Base-by-base conservation (phyloP, 1,139 yeast genomes). In the Kodamaea fungicola region DNA sequence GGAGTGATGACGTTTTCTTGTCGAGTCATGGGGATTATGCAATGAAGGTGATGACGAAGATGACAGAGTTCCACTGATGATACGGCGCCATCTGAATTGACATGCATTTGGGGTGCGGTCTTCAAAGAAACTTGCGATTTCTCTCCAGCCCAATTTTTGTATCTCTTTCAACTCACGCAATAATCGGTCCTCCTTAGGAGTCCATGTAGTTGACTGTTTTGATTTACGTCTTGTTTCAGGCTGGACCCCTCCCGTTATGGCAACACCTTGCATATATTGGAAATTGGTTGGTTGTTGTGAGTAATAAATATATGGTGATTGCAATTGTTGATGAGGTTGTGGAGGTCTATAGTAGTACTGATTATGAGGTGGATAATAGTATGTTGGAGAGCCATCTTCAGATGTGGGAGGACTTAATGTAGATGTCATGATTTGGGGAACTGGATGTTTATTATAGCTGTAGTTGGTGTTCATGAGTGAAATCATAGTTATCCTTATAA, bases 61-160 rank as follows among this genome's bases (percentile, higher is more conserved):
- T 1, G 44, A 40, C 32, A 50, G 47, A 9, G 55, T 54, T 8
- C 65, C 64, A 40, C 62, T 55, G 9, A 67, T 64, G 27, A 69
- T 59, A 38, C 75, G 54, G 46, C 75, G 61, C 75, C 75, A 69
- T 42, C 75, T 58, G 45, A 69, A 69, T 50, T 69, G 74, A 42
- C 75, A 69, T 6, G 74, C 74, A 49, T 68, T 68, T 16, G 74
- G 74, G 4, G 74, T 69, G 40, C 75, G 52, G 48, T 67, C 72
- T 39, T 59, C 57, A 49, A 68, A 69, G 38, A 64, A 69, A 5
- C 67, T 54, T 9, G 70, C 62, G 28, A 69, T 67, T 44, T 68
- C 74, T 50, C 72, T 55, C 75, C 75, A 69, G 1, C 75, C 75
- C 39, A 68, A 55, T 42, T 67, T 67, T 44, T 66, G 72, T 3